Base-by-base conservation (phyloP, 208 protist species). In the Crithidia sp. region DNA sequence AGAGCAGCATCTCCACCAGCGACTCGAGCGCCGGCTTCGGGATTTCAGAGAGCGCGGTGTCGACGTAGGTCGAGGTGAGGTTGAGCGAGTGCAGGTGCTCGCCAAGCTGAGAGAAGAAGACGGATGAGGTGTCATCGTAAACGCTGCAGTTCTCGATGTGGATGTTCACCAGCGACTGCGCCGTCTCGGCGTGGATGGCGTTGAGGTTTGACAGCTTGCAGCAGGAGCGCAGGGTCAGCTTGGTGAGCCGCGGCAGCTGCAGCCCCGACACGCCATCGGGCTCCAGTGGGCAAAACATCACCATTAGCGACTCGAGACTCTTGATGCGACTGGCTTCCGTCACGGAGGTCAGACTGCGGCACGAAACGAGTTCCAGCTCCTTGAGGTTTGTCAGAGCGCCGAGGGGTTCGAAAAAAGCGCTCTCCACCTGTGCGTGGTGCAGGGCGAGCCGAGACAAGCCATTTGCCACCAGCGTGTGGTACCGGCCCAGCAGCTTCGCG, bases 361-460 rank as follows among this genome's bases (percentile, higher is more conserved):
- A 95, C 19, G 79, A 85, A 19, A 92, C 87, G 40, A 95, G 76
- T 81, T 95, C 88, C 53, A 95, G 80, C 64, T 81, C 79, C 60
- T 67, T 60, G 59, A 95, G 69, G 56, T 90, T 86, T 4, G 65
- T 82, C 14, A 92, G 74, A 4, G 77, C 74, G 7, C 69, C 82
- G 28, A 95, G 80, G 0, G 67, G 67, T 52, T 92, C 87, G 45
- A 95, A 95, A 58, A 89, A 93, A 50, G 77, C 67, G 54, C 85
- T 81, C 64, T 90, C 85, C 19, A 95, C 82, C 10, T 78, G 79
- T 13, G 91, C 82, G 71, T 94, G 83, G 65, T 95, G 88, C 73
- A 95, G 61, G 43, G 81, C 81, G 17, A 95, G 79, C 41, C 80
- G 76, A 7, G 85, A 84, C n/a, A 95, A 74, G 0, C 91, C 91